Base-by-base conservation (phyloP, 768 basidiomycete genomes). In the Russula sp. region DNA sequence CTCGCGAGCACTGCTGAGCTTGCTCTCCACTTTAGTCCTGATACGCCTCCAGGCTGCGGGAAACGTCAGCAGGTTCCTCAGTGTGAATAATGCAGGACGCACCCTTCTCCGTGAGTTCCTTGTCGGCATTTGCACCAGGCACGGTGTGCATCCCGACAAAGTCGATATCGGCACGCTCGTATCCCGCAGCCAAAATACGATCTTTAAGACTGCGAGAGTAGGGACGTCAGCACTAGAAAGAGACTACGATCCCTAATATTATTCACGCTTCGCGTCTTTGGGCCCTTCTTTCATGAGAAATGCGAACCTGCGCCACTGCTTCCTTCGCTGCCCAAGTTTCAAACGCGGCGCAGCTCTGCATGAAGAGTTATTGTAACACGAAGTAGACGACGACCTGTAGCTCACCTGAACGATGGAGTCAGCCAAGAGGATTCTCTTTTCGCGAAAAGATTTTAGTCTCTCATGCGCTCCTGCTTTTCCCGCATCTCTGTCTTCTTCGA, bases 41-140 rank as follows among this genome's bases (percentile, higher is more conserved):
- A 67, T 58, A 32, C 58, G 63, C 22, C 22, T 67, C 66, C 66
- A 65, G 18, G 34, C 66, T 67, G 32, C 22, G 30, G 57, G 42
- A 22, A 36, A 22, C 9, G 55, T 65, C 20, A 65, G 26, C 6
- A 10, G 26, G 3, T 44, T 16, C 16, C 44, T 14, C 22, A n/a
- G 38, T 30, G 26, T 6, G n/a, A 13, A 22, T 32, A 22, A n/a
- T 22, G 28, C 22, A 7, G 8, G 4, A 56, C 66, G 7, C 30
- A 67, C 66, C 53, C 8, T 60, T 32, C 16, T 67, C 59, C 14
- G 66, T 67, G 11, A 67, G 40, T 44, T 20, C 40, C 13, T 65
- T 65, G 42, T 55, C 54, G 28, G 55, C 34, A 48, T 67, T 51
- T 30, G 59, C 38, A 22, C 63, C 49, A 40, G 66, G 66, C 8